Evolutionary conservation across 1,284 basidiomycete species (phyloP), one percentile per base, ranked within the genome.

Genomic region (Cutaneotrichosporon sp.): DNA sequence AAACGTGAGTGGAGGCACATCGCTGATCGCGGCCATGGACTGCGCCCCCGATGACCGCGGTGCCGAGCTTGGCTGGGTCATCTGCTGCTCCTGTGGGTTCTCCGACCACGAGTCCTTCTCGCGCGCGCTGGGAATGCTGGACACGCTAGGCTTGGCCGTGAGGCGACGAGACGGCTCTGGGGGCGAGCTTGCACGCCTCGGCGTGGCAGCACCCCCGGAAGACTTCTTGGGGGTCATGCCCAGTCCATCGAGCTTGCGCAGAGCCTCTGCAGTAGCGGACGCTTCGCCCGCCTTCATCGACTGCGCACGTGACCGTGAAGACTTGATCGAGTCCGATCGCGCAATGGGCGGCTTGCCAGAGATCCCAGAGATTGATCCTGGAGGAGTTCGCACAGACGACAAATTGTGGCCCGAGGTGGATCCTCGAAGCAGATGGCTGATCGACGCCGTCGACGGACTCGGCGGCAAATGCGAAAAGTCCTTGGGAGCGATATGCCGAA

Each of bases 171-270:
- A n/a, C 4, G 46, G 37, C 9, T 54, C 52, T 1, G 51, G 72
- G 19, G 88, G 89, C 2, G 87, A 89, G 17, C 35, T 47, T 41
- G 20, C 47, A 33, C 27, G 57, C 39, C n/a, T 37, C n/a, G 34
- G 48, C 33, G 22, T 47, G 17, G 27, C 26, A 5, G 35, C 38
- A 16, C 33, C 33, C 34, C 81, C 52, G 81, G 52, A 63, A 31
- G 52, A 25, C 47, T 63, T 54, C 54, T 64, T 66, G 34, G 80
- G 84, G 61, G 88, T 90, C 6, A 82, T 84, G 4, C 84, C 83
- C 12, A 97, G 74, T 1, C 94, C 94, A 65, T 98, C 96, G 22
- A 98, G 77, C 75, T 96, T 96, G 50, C 93, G 83, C 45, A 98
- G 79, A 4, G 90, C 90, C 67, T 96, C 91, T 4, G 84, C 87